Base-by-base conservation (phyloP, 1,284 basidiomycete genomes). In the Trichosporon coremiiforme region DNA sequence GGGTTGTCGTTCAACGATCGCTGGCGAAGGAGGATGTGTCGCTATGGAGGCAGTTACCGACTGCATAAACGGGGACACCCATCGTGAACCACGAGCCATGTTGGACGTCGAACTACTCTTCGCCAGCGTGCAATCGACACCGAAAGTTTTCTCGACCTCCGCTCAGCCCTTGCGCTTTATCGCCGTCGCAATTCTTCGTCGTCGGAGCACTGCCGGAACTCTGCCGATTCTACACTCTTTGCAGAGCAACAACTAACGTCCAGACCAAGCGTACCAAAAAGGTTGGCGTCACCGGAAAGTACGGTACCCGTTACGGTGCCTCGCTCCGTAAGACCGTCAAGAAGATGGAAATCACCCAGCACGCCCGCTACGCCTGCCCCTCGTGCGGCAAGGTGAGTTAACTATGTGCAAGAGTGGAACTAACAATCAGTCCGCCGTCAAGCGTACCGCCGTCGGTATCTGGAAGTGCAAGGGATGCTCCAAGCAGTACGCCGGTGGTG, bases 241-340 rank as follows among this genome's bases (percentile, higher is more conserved):
- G n/a, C 15, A 33, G 47, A 12, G 4, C 2, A 4, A 8, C n/a
- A 22, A 41, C 71, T 70, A 36, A 72, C 71, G n/a, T 63, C 12
- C 77, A 95, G 93, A 94, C 93, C 79, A 96, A 96, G 88, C 92
- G 94, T 86, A 96, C 93, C 79, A 94, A 93, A 87, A 99, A 98
- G 89, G 96, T 98, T 85, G 96, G 96, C 85, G 94, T 99, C 84
- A 98, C 96, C 85, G 96, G 96, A 88, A 99, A 99, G 89, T 99
- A 99, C 88, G 96, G 96, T 86, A 95, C 93, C 85, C 95, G 96
- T 88, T 99, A 99, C 85, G 96, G 96, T 94, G 95, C 96, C 84
- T 99, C 96, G 82, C 91, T 99, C 87, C 92, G 96, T 85, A 98
- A 98, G 89, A 86, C 86, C 83, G 85, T 88, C 84, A 88, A 88